phyloP scores from a whole-genome alignment of 805 yeast species.

The Barnettozyma vustinii region DNA sequence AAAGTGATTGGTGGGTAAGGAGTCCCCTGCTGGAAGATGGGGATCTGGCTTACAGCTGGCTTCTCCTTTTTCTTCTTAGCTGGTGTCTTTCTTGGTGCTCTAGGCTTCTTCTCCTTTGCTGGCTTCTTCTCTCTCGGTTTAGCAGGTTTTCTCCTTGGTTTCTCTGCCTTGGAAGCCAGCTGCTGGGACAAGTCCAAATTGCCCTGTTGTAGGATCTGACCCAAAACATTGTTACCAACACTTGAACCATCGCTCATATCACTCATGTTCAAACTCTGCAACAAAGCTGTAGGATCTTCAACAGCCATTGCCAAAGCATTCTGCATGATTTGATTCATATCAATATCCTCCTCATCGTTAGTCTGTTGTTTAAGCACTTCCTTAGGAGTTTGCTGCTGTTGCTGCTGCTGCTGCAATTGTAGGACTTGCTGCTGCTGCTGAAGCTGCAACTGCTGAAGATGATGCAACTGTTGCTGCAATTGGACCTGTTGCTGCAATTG shows the following conservation, averaged over 20 bases:
- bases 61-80: constrained; percentile 24
- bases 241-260: constrained; percentile 7
- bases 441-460: constrained; percentile 1
- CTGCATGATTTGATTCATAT: constrained; percentile 68
- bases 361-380: neutral
- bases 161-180: neutral
- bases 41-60: constrained; percentile 20
- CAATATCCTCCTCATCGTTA: constrained; percentile 42
- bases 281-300: constrained; percentile 45
- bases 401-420: constrained; percentile 3
- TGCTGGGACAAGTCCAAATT: constrained; percentile 12
- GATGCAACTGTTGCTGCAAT: constrained; percentile 5
- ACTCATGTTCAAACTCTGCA: constrained; percentile 33
- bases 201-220: constrained; percentile 23
- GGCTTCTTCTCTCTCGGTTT: constrained; percentile 20
- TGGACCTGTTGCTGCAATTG: constrained; percentile 5
- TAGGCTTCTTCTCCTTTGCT: constrained; percentile 23
- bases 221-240: constrained; percentile 10
- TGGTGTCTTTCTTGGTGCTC: constrained; percentile 23
- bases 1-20: constrained; percentile 15
- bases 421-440: constrained; percentile 2
- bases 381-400: neutral
- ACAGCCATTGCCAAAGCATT: constrained; percentile 75
- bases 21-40: constrained; percentile 19
- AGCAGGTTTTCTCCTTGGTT: constrained; percentile 14